Evolutionary conservation across 2,329 filamentous ascomycete genomes (phyloP), one percentile per base, ranked within the genome.

Genomic region (Colletotrichum sp.): DNA sequence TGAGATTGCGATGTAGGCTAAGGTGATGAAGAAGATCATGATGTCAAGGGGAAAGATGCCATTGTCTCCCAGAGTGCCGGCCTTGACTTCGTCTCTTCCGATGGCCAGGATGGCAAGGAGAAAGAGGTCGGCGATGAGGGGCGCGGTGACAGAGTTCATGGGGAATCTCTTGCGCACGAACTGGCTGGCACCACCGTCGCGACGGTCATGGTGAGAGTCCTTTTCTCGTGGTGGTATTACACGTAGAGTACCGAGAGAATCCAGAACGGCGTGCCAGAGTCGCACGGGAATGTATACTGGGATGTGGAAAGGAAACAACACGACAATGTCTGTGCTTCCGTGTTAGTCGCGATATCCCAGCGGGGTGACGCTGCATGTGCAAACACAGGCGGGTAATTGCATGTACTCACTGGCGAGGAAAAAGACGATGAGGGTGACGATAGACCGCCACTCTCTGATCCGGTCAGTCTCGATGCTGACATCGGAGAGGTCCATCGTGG

Each of bases 1-100:
- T 0, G 93, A 95, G 61, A 95, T 94, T 63, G 94, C 93, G 75
- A 95, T 94, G 79, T 95, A 95, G 4, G 94, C 93, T 59, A 94
- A 82, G 0, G 93, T 94, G 59, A 95, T 86, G 84, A 95, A 95
- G 84, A 95, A 95, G 19, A 88, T 84, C 92, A 95, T 94, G 76
- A 95, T 94, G 76, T 95, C 93, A 78, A 94, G 88, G 0, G 93
- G 93, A 3, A 87, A 87, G 78, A 95, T 95, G 79, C 92, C 87
- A 79, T 94, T 85, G 2, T 92, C 87, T 1, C 93, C 93, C 9
- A 94, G 82, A 0, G 91, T 94, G 3, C 93, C 94, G 79, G 91
- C 93, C n/a, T 90, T 86, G 1, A 95, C 92, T 83, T 95, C 94
- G 72, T 89, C 78, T 27, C 88, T 85, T 2, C 93, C 93, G 80